These are phyloP conservation scores for Parathielavia hyrcaniae DNA, from an alignment of 495 filamentous ascomycete species.

Conservation along the genomic window DNA sequence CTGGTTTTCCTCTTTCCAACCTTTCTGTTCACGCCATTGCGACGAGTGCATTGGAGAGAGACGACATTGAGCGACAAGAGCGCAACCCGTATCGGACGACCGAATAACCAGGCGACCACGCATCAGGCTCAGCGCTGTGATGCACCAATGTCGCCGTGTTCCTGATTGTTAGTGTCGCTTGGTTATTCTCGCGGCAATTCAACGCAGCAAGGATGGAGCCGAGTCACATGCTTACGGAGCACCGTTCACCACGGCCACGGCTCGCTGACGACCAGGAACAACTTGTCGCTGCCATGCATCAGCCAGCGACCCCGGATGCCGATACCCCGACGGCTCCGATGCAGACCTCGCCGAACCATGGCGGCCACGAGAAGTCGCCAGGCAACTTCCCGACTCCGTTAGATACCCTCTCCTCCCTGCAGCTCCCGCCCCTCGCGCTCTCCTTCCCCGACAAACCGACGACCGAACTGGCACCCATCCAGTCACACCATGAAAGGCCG, in stretches of 20 bases:
- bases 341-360: background rate
- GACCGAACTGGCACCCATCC: slow-evolving; percentile 42
- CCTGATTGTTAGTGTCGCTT: slow-evolving; percentile 15
- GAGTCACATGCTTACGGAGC: slow-evolving; percentile 34
- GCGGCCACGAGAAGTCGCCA: background rate
- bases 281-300: background rate
- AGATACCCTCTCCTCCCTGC: background rate
- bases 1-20: no score
- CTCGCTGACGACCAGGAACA: background rate
- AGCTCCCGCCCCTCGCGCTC: slow-evolving; percentile 14
- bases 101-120: background rate
- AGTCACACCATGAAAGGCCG: slow-evolving; percentile 23
- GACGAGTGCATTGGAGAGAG: background rate
- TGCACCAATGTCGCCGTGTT: slow-evolving; percentile 22
- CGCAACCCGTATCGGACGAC: background rate
- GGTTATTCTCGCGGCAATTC: slow-evolving; percentile 5
- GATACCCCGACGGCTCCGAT: background rate
- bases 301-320: slow-evolving; percentile 7
- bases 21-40: no score
- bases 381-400: slow-evolving; percentile 1
- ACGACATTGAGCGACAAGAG: background rate
- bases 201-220: slow-evolving; percentile 31
- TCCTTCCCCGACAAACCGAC: slow-evolving; percentile 33
- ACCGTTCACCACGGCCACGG: slow-evolving; percentile 15
- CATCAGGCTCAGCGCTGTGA: background rate